A percentile compares a stretch with the other conserved stretches of the same genome.
phyloP scores from a whole-genome alignment of 768 basidiomycete genomes.

The Leccinellum albellum region DNA sequence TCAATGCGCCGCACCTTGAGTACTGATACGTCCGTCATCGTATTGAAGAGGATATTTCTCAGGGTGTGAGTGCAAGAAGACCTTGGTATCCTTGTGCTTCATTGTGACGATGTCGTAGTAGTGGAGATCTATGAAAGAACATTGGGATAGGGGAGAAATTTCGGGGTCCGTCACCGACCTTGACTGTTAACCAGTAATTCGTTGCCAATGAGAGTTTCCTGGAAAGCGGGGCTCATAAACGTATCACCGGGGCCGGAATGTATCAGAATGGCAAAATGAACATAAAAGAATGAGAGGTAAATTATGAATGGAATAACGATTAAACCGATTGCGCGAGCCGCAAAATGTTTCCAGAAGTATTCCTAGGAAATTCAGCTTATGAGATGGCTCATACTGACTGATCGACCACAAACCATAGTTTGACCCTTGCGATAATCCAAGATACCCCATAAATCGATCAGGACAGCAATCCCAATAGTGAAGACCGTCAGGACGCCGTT shows the following conservation, averaged over 20 bases:
- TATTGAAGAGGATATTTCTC: slow-evolving; percentile 92
- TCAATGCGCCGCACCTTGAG: slow-evolving; percentile 57
- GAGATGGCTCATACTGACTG: neutral
- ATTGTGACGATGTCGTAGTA: slow-evolving; percentile 89
- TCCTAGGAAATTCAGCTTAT: slow-evolving; percentile 46
- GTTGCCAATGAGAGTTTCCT: slow-evolving; percentile 90
- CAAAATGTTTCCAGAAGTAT: slow-evolving; percentile 86
- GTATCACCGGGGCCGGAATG: slow-evolving; percentile 89
- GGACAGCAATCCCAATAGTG: slow-evolving; percentile 85
- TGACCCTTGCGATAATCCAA: slow-evolving; percentile 79
- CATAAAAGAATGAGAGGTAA: slow-evolving; percentile 93
- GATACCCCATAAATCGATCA: slow-evolving; percentile 92
- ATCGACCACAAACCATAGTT: slow-evolving; percentile 55
- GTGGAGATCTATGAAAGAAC: slow-evolving; percentile 68
- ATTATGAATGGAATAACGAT: slow-evolving; percentile 86
- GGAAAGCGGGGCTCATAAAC: slow-evolving; percentile 98
- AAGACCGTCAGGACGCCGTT: slow-evolving; percentile 91
- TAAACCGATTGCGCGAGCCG: slow-evolving; percentile 76
- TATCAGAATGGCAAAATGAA: slow-evolving; percentile 86
- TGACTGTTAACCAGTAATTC: slow-evolving; percentile 89
- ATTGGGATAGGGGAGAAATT: neutral
- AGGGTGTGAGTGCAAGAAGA: slow-evolving; percentile 88
- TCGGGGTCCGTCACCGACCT: slow-evolving; percentile 49
- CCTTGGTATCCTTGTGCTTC: slow-evolving; percentile 90
- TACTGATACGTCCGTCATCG: slow-evolving; percentile 92